A percentile compares a stretch with the other conserved stretches of the same genome.
These are phyloP conservation scores for Patellifolia procumbens DNA, from an alignment of 179 eudicot genomes.

Conservation along the genomic window DNA sequence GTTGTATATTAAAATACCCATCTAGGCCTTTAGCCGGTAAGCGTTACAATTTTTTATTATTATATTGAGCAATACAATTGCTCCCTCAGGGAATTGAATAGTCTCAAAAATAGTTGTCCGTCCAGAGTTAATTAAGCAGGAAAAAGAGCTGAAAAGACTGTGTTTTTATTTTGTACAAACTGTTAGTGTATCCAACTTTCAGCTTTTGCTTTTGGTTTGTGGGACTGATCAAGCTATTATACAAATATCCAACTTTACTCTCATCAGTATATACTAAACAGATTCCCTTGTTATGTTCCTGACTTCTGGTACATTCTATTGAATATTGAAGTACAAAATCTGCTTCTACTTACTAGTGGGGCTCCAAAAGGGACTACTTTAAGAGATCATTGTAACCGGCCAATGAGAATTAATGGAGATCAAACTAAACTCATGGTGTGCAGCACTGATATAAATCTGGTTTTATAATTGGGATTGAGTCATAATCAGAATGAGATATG, in stretches of 20 bases:
- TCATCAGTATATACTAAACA: not conserved
- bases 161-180: not conserved
- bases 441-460: too few relatives aligned
- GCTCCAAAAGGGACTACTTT: not conserved
- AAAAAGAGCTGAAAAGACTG: not conserved
- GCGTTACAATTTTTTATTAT: too few relatives aligned
- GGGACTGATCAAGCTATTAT: not conserved
- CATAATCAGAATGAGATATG: too few relatives aligned
- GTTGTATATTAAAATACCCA: too few relatives aligned
- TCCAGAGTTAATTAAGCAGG: not conserved
- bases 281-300: not conserved
- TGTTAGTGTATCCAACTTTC: not conserved
- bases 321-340: not conserved
- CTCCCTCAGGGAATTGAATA: not conserved
- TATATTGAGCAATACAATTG: too few relatives aligned
- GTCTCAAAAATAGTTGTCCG: too few relatives aligned
- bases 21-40: too few relatives aligned
- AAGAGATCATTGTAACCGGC: not conserved
- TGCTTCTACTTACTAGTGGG: not conserved
- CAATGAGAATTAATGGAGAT: not conserved
- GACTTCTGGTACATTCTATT: not conserved
- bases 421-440: not conserved
- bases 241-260: not conserved
- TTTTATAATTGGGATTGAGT: too few relatives aligned
- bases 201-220: not conserved